A percentile compares a stretch with the other conserved stretches of the same genome.
These are phyloP conservation scores for Aspergillus versicolor DNA, from an alignment of 2,329 filamentous ascomycete genomes.

Conservation along the genomic window DNA sequence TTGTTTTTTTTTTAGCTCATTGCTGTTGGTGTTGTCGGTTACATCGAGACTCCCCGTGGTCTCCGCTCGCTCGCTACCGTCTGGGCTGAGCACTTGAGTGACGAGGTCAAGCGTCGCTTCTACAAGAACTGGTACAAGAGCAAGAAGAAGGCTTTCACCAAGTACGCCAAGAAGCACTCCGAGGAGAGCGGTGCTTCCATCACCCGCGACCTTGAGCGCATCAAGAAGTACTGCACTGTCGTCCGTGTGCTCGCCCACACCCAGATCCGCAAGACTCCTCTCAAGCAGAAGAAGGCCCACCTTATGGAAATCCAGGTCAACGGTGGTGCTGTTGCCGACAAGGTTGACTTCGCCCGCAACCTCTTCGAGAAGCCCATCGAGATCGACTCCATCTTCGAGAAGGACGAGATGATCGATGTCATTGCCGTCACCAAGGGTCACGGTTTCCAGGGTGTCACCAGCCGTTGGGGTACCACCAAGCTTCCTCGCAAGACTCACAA, in stretches of 20 bases:
- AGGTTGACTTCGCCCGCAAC: conserved; percentile 92
- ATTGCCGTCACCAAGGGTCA: conserved; percentile 99
- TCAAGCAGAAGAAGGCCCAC: conserved; percentile 99
- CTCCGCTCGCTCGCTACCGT: conserved; percentile 99
- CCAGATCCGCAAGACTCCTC: conserved; percentile 97
- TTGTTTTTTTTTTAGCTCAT: conserved; percentile 77
- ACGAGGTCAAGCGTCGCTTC: conserved; percentile 99
- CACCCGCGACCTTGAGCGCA: conserved; percentile 97
- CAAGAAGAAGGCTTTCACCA: conserved; percentile 99
- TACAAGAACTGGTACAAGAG: conserved; percentile 99
- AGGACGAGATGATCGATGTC: conserved; percentile 99
- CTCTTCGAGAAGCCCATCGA: conserved; percentile 99
- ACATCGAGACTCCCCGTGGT: conserved; percentile 99
- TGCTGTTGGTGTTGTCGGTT: conserved; percentile 98
- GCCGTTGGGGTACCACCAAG: conserved; percentile 99
- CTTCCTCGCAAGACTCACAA: conserved; percentile 99
- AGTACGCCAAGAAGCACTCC: conserved; percentile 99
- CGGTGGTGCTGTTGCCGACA: conserved; percentile 91
- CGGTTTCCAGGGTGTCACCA: conserved; percentile 95
- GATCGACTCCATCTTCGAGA: conserved; percentile 93
- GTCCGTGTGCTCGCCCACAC: conserved; percentile 99
- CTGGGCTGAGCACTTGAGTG: conserved; percentile 98
- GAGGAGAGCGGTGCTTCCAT: conserved; percentile 87
- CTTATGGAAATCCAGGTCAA: conserved; percentile 99
- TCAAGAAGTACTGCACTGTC: conserved; percentile 99